phyloP scores from a whole-genome alignment of 1,139 yeast species.

The Pichia sp. region DNA sequence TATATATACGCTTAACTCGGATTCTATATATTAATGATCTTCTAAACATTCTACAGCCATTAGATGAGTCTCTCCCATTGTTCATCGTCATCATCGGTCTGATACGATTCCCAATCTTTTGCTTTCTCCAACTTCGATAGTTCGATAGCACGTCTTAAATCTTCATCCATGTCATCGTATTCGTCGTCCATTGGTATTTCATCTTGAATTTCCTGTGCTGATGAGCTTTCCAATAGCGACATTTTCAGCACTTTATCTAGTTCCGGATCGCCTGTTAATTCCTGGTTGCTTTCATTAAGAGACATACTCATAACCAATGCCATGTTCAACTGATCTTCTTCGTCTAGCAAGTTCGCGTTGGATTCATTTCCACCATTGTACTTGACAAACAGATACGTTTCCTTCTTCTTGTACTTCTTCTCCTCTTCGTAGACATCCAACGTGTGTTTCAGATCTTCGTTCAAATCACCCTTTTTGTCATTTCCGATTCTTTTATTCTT shows the following conservation, averaged over 20 bases:
- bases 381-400: conserved; percentile 18
- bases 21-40: background rate
- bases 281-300: conserved; percentile 24
- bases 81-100: conserved; percentile 6
- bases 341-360: conserved; percentile 16
- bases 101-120: conserved; percentile 5
- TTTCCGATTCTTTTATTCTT: conserved; percentile 4
- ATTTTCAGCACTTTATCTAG: conserved; percentile 12
- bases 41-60: too few relatives aligned
- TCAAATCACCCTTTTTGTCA: conserved; percentile 15
- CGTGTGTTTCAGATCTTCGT: conserved; percentile 11
- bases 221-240: conserved; percentile 3
- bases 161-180: conserved; percentile 20
- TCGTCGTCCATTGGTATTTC: too few relatives aligned
- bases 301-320: conserved; percentile 20
- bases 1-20: too few relatives aligned
- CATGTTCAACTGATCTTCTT: conserved; percentile 24
- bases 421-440: conserved; percentile 19
- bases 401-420: conserved; percentile 11
- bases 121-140: conserved; percentile 21
- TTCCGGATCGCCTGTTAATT: background rate
- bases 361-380: conserved; percentile 16
- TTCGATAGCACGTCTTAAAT: conserved; percentile 24
- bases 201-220: too few relatives aligned
- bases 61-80: conserved; percentile 15